phyloP scores from a whole-genome alignment of 75 land plant species.

The Cryptomeria japonica region DNA sequence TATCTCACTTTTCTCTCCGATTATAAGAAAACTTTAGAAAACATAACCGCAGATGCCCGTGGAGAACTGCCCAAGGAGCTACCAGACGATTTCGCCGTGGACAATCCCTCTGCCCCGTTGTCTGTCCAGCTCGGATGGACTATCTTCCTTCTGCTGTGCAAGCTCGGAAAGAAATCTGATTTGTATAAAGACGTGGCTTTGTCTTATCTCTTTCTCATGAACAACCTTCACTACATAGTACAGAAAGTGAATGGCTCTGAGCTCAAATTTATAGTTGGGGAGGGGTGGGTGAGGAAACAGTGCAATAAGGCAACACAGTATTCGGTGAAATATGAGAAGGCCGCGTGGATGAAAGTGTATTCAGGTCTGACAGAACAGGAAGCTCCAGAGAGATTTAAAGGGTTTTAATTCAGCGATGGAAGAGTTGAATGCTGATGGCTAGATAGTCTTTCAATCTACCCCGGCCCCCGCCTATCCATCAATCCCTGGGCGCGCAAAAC shows the following conservation, averaged over 20 bases:
- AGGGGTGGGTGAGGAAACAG: slow-evolving; percentile 17
- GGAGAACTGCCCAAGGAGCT: slow-evolving; percentile 8
- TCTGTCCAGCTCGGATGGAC: slow-evolving; percentile 58
- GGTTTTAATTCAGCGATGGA: slow-evolving; percentile 38
- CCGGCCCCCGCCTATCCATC: too few species aligned
- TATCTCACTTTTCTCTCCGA: slow-evolving; percentile 47
- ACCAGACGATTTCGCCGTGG: slow-evolving; percentile 11
- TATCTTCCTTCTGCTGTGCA: slow-evolving; percentile 51
- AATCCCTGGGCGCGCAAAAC: too few species aligned
- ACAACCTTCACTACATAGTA: slow-evolving; percentile 62
- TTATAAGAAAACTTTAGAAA: slow-evolving; percentile 33
- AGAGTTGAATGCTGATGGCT: too few species aligned
- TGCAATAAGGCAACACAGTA: slow-evolving; percentile 18
- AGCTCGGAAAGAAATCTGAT: slow-evolving; percentile 53
- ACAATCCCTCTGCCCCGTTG: slow-evolving; percentile 16
- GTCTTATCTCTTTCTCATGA: slow-evolving; percentile 55
- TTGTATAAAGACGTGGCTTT: slow-evolving; percentile 50
- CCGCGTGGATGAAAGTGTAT: slow-evolving; percentile 31
- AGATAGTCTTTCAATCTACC: too few species aligned
- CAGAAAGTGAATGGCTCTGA: slow-evolving; percentile 43
- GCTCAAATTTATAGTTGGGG: slow-evolving; percentile 26
- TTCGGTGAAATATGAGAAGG: slow-evolving; percentile 13
- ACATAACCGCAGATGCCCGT: slow-evolving; percentile 36
- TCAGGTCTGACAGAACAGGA: slow-evolving; percentile 18
- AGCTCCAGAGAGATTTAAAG: slow-evolving; percentile 26